Evolutionary conservation across 192 early-diverging fungal species (phyloP).

Genomic region (Backusella westeae): DNA sequence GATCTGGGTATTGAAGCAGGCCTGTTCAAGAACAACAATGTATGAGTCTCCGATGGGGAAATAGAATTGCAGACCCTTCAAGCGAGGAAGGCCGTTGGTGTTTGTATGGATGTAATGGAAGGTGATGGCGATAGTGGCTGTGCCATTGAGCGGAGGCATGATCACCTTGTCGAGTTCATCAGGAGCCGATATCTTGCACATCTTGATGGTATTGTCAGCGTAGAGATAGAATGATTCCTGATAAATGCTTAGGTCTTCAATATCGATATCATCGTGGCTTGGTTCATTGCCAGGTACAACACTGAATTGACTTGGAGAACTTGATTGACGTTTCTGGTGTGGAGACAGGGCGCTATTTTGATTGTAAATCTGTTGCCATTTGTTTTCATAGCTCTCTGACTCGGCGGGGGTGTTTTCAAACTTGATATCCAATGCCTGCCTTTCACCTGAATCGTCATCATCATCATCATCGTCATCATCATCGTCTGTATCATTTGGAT

Average conservation of each 20-base stretch:
- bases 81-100: not conserved
- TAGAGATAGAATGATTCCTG: not conserved
- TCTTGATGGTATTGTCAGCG: not conserved
- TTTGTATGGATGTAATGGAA: not conserved
- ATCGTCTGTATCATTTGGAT: not conserved
- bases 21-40: constrained; percentile 8
- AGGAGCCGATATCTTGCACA: not conserved
- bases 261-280: not conserved
- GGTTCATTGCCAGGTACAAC: not conserved
- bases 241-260: not conserved
- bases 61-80: constrained; percentile 15
- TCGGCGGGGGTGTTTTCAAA: not conserved
- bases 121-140: constrained; percentile 2
- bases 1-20: not conserved
- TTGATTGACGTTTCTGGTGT: not conserved
- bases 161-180: not conserved
- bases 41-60: not conserved
- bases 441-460: not conserved
- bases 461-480: not conserved
- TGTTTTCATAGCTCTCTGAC: not conserved
- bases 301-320: not conserved
- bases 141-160: not conserved
- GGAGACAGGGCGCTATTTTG: not conserved
- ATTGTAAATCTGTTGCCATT: not conserved
- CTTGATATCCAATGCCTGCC: not conserved